phyloP scores from a whole-genome alignment of 2,329 filamentous ascomycete genomes.

The Nemania sp. region DNA sequence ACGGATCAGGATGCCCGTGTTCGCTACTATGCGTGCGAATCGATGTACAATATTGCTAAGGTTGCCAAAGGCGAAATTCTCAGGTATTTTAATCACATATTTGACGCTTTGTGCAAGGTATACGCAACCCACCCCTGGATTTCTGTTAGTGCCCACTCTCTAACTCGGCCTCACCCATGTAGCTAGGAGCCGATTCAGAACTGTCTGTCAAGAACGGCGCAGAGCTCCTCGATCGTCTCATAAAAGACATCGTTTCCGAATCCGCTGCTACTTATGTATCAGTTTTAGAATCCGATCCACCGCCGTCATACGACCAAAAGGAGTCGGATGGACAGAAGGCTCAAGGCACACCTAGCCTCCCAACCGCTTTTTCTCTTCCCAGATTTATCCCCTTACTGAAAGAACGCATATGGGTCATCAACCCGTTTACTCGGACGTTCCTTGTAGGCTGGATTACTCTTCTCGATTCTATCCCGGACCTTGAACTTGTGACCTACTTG shows the following conservation, averaged over 20 bases:
- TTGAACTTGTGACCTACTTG: conserved; percentile 92
- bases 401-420: conserved; percentile 93
- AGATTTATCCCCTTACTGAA: conserved; percentile 93
- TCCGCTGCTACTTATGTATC: conserved; percentile 96
- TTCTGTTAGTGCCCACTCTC: conserved; percentile 3
- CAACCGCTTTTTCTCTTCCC: conserved; percentile 90
- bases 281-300: conserved; percentile 71
- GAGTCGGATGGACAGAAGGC: conserved; percentile 55
- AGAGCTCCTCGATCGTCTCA: conserved; percentile 90
- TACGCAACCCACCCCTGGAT: background rate
- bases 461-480: conserved; percentile 94
- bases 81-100: conserved; percentile 98
- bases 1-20: conserved; percentile 97
- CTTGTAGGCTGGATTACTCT: conserved; percentile 96
- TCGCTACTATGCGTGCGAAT: conserved; percentile 97
- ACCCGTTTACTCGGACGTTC: conserved; percentile 94
- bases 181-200: conserved; percentile 96
- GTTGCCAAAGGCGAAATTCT: conserved; percentile 98
- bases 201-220: conserved; percentile 98
- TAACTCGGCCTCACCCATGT: conserved; percentile 28
- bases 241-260: conserved; percentile 97
- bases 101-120: conserved; percentile 97
- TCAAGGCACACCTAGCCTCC: conserved; percentile 61
- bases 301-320: conserved; percentile 61
- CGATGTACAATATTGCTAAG: conserved; percentile 99